Evolutionary conservation across 1,139 yeast genomes (phyloP).

Genomic region (Pichia sp.): DNA sequence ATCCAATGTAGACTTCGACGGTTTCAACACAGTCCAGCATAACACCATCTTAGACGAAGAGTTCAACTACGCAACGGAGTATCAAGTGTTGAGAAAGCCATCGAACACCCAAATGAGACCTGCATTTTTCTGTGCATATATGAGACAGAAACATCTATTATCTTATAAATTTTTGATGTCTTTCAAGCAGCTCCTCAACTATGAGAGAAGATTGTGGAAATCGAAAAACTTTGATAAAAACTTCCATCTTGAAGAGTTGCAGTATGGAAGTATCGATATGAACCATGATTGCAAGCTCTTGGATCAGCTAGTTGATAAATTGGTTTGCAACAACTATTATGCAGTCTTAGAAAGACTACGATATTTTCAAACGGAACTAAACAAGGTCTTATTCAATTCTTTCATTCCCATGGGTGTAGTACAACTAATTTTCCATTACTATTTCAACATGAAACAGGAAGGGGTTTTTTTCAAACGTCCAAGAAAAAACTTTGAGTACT

Average conservation of each 20-base stretch:
- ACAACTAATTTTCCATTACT: constrained; percentile 15
- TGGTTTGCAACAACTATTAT: constrained; percentile 17
- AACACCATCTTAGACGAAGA: constrained; percentile 1
- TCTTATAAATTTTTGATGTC: background rate
- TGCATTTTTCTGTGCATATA: background rate
- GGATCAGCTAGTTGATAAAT: constrained; percentile 1
- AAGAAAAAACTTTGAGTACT: constrained; percentile 16
- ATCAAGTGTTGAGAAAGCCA: constrained; percentile 12
- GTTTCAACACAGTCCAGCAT: background rate
- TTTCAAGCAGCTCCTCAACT: constrained; percentile 9
- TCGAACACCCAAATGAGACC: constrained; percentile 15
- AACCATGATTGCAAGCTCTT: background rate
- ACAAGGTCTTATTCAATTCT: constrained; percentile 20
- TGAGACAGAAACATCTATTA: background rate
- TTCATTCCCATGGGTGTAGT: constrained; percentile 23
- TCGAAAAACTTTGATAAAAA: constrained; percentile 4
- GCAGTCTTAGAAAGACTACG: constrained; percentile 25
- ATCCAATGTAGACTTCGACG: background rate
- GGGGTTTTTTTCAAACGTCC: constrained; percentile 12
- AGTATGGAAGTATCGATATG: background rate
- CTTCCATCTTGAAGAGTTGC: background rate
- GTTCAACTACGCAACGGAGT: background rate
- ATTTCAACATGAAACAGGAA: constrained; percentile 11
- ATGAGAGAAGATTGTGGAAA: constrained; percentile 15
- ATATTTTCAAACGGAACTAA: constrained; percentile 23